Percentiles rank a stretch among this genome's conserved stretches.
Evolutionary conservation across 192 early-diverging fungal species (phyloP).

Genomic region (Gamsiella multidivaricata): DNA sequence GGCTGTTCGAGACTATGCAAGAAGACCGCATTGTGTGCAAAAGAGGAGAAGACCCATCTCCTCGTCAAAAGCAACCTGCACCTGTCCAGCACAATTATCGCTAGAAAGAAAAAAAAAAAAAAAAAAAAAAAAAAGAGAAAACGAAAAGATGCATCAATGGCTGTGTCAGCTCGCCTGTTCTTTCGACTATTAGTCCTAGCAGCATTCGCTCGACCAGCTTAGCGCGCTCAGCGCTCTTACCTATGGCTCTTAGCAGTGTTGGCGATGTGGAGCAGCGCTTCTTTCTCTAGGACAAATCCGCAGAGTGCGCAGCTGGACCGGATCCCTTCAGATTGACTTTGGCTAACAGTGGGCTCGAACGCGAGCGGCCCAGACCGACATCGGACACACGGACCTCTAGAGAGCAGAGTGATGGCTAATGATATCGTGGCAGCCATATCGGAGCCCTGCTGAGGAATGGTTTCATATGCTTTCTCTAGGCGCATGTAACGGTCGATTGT

Average conservation of each 20-base stretch:
- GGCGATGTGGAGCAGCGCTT: constrained; percentile 24
- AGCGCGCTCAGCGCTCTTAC: not conserved
- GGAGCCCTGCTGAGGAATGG: constrained; percentile 16
- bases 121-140: not conserved
- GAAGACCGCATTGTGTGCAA: constrained; percentile 29
- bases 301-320: constrained; percentile 16
- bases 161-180: too few species aligned
- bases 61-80: constrained; percentile 29
- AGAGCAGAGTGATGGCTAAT: constrained; percentile 19
- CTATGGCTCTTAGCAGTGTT: constrained; percentile 23
- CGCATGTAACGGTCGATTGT: constrained; percentile 32
- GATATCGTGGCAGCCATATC: constrained; percentile 50
- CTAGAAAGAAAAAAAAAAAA: constrained; percentile 1
- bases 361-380: constrained; percentile 15
- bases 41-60: constrained; percentile 29
- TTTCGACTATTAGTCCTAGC: not conserved
- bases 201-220: not conserved
- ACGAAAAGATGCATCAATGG: not conserved
- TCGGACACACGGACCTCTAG: constrained; percentile 17
- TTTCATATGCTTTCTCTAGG: constrained; percentile 3
- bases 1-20: too few species aligned
- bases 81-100: constrained; percentile 12
- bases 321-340: not conserved
- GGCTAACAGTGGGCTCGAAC: constrained; percentile 12
- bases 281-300: constrained; percentile 28